Base-by-base conservation (phyloP, 495 filamentous ascomycete species). In the Penicillium odoratum region DNA sequence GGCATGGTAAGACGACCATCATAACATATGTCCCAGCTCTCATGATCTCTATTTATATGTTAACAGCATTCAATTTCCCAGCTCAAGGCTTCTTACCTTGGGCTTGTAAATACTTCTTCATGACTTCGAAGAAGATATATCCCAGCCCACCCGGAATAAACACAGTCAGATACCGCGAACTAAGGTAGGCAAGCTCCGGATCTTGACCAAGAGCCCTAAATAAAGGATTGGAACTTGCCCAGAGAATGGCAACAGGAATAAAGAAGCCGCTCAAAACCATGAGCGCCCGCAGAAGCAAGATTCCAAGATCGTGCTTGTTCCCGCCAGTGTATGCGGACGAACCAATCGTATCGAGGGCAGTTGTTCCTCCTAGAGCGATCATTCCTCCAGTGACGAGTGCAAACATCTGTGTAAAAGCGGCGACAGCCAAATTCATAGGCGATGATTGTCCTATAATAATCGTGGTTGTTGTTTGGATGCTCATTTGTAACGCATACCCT, bases 331-430 rank as follows among this genome's bases (percentile, higher is more conserved):
- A 97, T n/a, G 85, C 86, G 16, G 88, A 88, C 0, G 91, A 93
- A 11, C 88, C 90, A 15, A 97, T 77, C 1, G 92, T 97, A 72
- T 97, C 92, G 30, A 97, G 77, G 2, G 92, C 92, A 1, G 91
- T 97, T 3, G 92, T 93, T 7, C 92, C 93, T 16, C 92, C 92
- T 4, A 97, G 77, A 0, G 87, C 92, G 63, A 97, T 89, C 50
- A 97, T 79, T 92, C 92, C 96, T 2, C 82, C 93, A 2, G 90
- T 93, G 11, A 89, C 85, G 87, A 92, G 90, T 43, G 93, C 93
- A 60, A 96, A 97, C 92, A 96, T 93, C 74, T 93, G 91, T 1
- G 88, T 87, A 72, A 96, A 96, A 10, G 92, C 92, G 5, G 90
- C 88, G 0, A 88, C 89, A 1, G 92, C 88, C 10, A 97, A 76